Conservation (phyloP, 768 basidiomycete genomes). For the Lactarius sanguifluus region DNA sequence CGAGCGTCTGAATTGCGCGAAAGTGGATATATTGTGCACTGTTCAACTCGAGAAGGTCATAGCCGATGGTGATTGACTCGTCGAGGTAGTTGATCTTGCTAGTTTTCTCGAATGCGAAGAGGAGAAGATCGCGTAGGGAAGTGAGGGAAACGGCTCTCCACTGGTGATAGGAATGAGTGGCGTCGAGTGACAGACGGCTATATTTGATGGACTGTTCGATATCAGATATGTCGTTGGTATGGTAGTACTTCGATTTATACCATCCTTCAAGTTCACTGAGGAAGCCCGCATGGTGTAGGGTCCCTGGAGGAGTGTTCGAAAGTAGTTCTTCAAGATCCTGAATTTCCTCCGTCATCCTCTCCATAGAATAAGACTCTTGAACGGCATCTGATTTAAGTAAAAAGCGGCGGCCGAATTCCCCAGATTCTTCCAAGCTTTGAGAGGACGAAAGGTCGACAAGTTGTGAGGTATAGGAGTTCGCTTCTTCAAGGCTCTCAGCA, state of each 20-base stretch:
- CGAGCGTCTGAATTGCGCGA: background rate
- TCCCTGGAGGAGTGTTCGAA: background rate
- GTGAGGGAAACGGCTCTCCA: too few relatives aligned
- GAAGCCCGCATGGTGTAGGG: background rate
- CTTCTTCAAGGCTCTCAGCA: conserved; percentile 1
- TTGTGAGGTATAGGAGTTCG: background rate
- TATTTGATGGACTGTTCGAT: conserved; percentile 1
- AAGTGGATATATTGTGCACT: background rate
- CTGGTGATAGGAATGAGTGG: background rate
- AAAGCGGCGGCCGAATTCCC: background rate
- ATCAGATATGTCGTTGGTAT: background rate
- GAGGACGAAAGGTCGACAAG: background rate
- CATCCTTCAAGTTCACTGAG: background rate
- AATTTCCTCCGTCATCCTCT: background rate
- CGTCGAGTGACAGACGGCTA: background rate
- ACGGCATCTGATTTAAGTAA: background rate
- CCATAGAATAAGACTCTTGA: too few relatives aligned
- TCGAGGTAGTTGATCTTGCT: background rate
- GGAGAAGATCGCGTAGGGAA: background rate
- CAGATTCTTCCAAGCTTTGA: background rate
- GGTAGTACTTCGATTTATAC: background rate
- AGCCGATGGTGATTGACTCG: background rate
- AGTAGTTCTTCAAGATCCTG: background rate
- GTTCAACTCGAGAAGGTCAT: background rate
- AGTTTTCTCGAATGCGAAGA: background rate